These are phyloP conservation scores for Paramecium sonneborni DNA, from an alignment of 73 alveolate genomes.

Conservation along the genomic window DNA sequence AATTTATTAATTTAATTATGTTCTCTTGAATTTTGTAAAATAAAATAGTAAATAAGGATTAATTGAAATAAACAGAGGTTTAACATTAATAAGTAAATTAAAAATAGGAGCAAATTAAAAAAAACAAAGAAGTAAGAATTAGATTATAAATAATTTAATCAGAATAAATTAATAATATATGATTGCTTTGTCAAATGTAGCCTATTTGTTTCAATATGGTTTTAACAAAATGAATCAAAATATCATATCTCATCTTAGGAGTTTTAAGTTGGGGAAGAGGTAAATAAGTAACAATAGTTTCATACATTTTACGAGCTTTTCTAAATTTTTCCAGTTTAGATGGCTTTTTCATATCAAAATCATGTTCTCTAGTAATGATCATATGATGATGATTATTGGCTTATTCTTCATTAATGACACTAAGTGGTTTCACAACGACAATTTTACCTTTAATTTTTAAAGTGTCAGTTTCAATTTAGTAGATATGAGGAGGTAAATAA, in stretches of 20 bases:
- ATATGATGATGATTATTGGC: not conserved
- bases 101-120: no score
- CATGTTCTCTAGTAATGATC: constrained; percentile 17
- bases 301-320: constrained; percentile 30
- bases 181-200: not conserved
- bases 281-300: not conserved
- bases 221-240: constrained; percentile 33
- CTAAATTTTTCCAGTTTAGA: constrained; percentile 21
- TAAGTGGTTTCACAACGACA: not conserved
- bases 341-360: constrained; percentile 3
- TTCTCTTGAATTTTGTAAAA: no score
- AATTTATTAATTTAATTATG: no score
- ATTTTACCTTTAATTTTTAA: constrained; percentile 33
- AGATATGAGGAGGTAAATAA: constrained; percentile 43
- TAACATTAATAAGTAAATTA: no score
- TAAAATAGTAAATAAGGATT: no score
- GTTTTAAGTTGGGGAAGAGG: constrained; percentile 20
- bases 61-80: no score
- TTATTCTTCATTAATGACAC: not conserved
- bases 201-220: not conserved
- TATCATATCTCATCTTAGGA: constrained; percentile 36
- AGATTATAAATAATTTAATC: not conserved
- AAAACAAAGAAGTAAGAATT: not conserved
- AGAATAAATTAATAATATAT: not conserved
- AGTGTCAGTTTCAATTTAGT: constrained; percentile 5